Evolutionary conservation across 495 filamentous ascomycete species (phyloP).

Genomic region (Ramalina peruviana): DNA sequence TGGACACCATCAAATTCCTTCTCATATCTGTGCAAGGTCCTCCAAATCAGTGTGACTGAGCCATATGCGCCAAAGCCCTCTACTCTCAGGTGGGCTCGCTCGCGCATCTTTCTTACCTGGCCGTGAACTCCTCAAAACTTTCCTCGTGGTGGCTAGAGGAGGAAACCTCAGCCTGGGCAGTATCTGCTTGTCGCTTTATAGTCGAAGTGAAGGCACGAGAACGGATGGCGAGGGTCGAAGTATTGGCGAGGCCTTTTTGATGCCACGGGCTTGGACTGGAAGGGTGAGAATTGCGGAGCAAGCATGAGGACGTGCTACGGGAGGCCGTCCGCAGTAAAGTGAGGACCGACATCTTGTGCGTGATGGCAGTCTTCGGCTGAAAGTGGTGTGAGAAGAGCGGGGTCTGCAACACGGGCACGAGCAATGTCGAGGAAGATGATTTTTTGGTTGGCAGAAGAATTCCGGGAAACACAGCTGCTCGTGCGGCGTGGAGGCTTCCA

Average conservation of each 20-base stretch:
- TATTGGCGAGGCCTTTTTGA: conserved; percentile 5
- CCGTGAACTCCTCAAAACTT: conserved; percentile 97
- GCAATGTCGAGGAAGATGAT: neutral
- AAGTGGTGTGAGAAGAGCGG: neutral
- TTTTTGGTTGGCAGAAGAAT: neutral
- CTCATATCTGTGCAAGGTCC: conserved; percentile 61
- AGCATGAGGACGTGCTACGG: conserved; percentile 49
- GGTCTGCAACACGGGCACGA: neutral
- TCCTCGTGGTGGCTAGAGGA: conserved; percentile 60
- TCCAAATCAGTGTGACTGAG: conserved; percentile 16
- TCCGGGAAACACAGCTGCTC: too few relatives aligned
- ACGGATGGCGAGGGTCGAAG: neutral
- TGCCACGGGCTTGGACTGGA: neutral
- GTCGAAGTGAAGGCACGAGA: neutral
- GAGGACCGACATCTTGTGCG: conserved; percentile 46
- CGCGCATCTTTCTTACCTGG: conserved; percentile 53
- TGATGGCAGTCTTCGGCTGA: neutral
- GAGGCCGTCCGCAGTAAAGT: conserved; percentile 57
- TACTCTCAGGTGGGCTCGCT: neutral
- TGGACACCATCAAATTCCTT: conserved; percentile 96
- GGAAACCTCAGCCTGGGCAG: conserved; percentile 7
- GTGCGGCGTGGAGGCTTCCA: too few relatives aligned
- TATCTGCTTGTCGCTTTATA: neutral
- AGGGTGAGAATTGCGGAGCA: conserved; percentile 24
- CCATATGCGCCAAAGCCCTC: neutral